A percentile compares a stretch with the other conserved stretches of the same genome.
phyloP scores from a whole-genome alignment of 2,329 filamentous ascomycete species.

The Trichoderma guizhouense region DNA sequence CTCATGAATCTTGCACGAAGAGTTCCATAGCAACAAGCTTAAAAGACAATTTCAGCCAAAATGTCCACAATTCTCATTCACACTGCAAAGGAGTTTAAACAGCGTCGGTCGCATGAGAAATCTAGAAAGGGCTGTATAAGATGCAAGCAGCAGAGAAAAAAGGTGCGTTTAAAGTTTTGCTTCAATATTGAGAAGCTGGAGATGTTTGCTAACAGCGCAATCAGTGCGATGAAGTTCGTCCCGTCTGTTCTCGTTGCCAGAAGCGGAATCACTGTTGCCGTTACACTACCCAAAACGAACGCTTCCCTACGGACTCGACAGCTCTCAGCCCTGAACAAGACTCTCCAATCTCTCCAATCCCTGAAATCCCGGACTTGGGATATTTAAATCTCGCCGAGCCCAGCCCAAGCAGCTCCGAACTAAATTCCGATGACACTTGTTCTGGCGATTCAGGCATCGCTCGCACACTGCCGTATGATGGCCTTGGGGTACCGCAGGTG shows the following conservation, averaged over 20 bases:
- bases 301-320: neutral
- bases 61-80: neutral
- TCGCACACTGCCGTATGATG: neutral
- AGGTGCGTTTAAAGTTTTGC: neutral
- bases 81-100: constrained; percentile 1
- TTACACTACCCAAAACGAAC: neutral
- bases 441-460: neutral
- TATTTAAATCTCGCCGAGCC: neutral
- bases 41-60: neutral
- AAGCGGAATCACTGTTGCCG: constrained; percentile 11
- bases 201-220: neutral
- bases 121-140: constrained; percentile 3
- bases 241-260: neutral
- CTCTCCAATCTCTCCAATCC: no score
- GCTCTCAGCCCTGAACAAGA: neutral
- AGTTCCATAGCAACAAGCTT: neutral
- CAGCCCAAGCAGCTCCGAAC: constrained; percentile 4
- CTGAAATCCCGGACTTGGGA: neutral
- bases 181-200: neutral
- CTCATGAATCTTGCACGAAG: neutral
- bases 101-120: constrained; percentile 11
- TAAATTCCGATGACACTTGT: neutral
- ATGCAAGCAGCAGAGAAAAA: constrained; percentile 10
- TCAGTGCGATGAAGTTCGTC: constrained; percentile 1
- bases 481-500: neutral